Evolutionary conservation across 2,329 filamentous ascomycete species (phyloP), one percentile per base, ranked within the genome.

Genomic region (Penicillium sp.): DNA sequence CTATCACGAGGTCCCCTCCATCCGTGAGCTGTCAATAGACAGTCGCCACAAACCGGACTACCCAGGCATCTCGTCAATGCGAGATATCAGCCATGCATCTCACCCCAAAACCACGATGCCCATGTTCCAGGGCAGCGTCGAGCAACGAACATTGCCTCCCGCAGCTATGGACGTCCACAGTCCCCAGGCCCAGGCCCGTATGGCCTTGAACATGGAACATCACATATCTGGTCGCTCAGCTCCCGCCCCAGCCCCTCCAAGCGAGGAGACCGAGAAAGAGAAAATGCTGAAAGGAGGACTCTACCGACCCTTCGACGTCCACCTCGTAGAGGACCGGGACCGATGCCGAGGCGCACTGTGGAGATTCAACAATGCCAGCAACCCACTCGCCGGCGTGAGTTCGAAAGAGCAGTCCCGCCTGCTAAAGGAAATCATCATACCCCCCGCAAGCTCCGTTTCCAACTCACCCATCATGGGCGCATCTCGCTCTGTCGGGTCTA

Each of bases 301-400:
- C n/a, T 97, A 91, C 73, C 87, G 86, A 56, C 89, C 90, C 6
- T 92, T 88, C 59, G 86, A 90, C 68, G 83, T 86, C 56, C 87
- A 91, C 65, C 81, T 99, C 5, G 82, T 89, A 13, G 81, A 89
- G 18, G 92, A 97, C 66, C 88, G 93, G n/a, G 87, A 94, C 68
- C 83, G 88, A 50, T 97, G 93, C 75, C 88, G 86, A 58, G 83
- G 84, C 11, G 90, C 90, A 4, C 86, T 93, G 64, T 92, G 88
- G 83, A 81, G 87, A 47, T 97, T 94, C 77, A 97, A 97, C 74
- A 90, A 88, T 70, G 88, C 89, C 16, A 87, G 84, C 29, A 91
- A 91, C 63, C 88, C 89, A 1, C 84, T 85, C 50, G 83, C 86
- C 38, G 88, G 88, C 4, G 83, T 92, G 5, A 89, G 87, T 27